Evolutionary conservation across 331 rosid genomes (phyloP).

Genomic region (Malus hybrid): DNA sequence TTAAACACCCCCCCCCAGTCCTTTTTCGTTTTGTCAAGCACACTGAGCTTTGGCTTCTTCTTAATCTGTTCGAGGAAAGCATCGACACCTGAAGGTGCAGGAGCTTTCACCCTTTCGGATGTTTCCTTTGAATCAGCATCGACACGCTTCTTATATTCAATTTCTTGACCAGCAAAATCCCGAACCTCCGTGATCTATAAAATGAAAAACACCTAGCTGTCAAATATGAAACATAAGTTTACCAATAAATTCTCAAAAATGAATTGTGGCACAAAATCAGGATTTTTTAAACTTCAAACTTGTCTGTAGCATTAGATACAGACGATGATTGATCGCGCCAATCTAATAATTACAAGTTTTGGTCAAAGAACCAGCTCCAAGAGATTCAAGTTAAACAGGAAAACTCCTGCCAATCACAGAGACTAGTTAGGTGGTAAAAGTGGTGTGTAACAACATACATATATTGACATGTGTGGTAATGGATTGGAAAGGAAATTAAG

Average conservation of each 20-base stretch:
- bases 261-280: not conserved
- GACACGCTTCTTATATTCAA: slow-evolving; percentile 71
- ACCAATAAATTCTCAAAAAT: not conserved
- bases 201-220: slow-evolving; percentile 9
- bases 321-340: no score
- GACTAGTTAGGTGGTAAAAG: not conserved
- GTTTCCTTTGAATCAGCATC: slow-evolving; percentile 93
- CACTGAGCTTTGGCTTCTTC: slow-evolving; percentile 95
- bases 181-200: slow-evolving; percentile 80
- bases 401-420: not conserved
- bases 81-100: slow-evolving; percentile 83
- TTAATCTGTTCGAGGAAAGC: slow-evolving; percentile 80
- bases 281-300: not conserved
- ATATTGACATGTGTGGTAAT: not conserved
- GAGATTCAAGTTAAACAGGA: not conserved
- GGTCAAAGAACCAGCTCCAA: not conserved
- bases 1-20: slow-evolving; percentile 94
- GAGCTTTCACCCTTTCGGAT: slow-evolving; percentile 55
- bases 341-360: not conserved
- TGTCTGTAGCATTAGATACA: slow-evolving; percentile 4
- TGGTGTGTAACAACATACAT: not conserved
- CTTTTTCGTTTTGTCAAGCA: slow-evolving; percentile 84
- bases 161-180: slow-evolving; percentile 93
- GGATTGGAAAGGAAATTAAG: not conserved
- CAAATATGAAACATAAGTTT: not conserved